Conservation (phyloP, 2,329 filamentous ascomycete species). For the Teratosphaeria gauchensis region DNA sequence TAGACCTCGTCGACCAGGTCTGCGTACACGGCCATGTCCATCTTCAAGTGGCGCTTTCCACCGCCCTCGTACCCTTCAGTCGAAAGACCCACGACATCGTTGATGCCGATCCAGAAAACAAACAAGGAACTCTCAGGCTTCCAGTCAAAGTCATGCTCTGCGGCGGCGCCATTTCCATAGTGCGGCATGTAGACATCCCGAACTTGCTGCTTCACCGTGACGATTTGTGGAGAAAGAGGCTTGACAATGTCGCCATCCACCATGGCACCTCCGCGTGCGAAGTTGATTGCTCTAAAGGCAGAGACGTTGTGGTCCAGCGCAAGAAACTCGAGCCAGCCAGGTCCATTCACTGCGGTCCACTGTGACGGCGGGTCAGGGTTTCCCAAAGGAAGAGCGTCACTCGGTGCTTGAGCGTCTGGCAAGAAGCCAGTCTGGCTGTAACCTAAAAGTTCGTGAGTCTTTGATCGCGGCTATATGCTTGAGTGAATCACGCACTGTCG, state of each 20-base stretch:
- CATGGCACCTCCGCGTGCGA: constrained; percentile 40
- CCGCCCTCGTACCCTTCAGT: constrained; percentile 25
- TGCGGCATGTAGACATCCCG: constrained; percentile 32
- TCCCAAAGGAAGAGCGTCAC: constrained; percentile 46
- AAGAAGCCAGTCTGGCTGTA: constrained; percentile 49
- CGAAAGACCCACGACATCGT: constrained; percentile 46
- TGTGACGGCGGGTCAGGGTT: constrained; percentile 46
- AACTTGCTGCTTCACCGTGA: constrained; percentile 45
- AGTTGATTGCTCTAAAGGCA: constrained; percentile 41
- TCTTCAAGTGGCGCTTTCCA: constrained; percentile 21
- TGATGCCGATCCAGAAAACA: constrained; percentile 40
- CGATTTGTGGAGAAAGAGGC: constrained; percentile 41
- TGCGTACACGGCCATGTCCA: constrained; percentile 30
- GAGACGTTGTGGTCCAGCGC: constrained; percentile 37
- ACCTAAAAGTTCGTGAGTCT: not conserved
- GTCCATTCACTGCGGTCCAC: constrained; percentile 30
- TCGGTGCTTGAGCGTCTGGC: constrained; percentile 42
- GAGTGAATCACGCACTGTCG: constrained; percentile 29
- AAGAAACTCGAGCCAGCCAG: constrained; percentile 47
- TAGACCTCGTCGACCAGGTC: constrained; percentile 33
- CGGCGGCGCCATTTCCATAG: constrained; percentile 18
- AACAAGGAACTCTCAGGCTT: constrained; percentile 37
- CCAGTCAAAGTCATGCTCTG: constrained; percentile 16
- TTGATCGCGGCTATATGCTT: not conserved
- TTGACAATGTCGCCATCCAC: constrained; percentile 39